phyloP scores from a whole-genome alignment of 208 protist species.

The Trypanosoma mega region DNA sequence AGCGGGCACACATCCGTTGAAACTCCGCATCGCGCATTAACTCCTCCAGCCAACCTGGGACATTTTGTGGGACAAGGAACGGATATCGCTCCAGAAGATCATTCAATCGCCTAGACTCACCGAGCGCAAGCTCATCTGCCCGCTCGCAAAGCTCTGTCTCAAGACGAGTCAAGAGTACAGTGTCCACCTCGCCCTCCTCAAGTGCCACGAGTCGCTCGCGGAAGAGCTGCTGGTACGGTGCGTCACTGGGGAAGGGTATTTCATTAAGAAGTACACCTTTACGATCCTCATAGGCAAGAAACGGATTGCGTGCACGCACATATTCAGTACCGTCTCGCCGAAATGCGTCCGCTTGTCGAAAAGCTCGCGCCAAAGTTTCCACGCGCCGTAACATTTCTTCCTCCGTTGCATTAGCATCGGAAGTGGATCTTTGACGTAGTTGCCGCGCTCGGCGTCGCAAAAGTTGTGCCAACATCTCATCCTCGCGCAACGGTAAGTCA shows the following conservation, averaged over 20 bases:
- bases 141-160: slow-evolving; percentile 21
- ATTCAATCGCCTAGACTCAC: background rate
- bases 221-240: background rate
- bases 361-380: background rate
- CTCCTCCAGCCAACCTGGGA: background rate
- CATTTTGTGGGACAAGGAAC: slow-evolving; percentile 31
- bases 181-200: background rate
- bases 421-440: too few species aligned
- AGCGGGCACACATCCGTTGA: slow-evolving; percentile 1
- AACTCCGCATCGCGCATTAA: slow-evolving; percentile 22
- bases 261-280: slow-evolving; percentile 5
- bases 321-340: slow-evolving; percentile 1
- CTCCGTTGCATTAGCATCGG: background rate
- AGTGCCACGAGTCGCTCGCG: slow-evolving; percentile 1
- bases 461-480: slow-evolving; percentile 30
- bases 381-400: slow-evolving; percentile 4
- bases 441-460: too few species aligned
- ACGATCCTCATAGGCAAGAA: too few species aligned
- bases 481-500: slow-evolving; percentile 23
- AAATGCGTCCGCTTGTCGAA: background rate
- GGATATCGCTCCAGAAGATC: slow-evolving; percentile 30
- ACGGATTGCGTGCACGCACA: slow-evolving; percentile 6
- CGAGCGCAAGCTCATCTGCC: slow-evolving; percentile 36
- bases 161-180: background rate
- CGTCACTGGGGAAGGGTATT: background rate